These are phyloP conservation scores for Magnusiomyces tetraspermus DNA, from an alignment of 1,139 yeast genomes.

Conservation along the genomic window DNA sequence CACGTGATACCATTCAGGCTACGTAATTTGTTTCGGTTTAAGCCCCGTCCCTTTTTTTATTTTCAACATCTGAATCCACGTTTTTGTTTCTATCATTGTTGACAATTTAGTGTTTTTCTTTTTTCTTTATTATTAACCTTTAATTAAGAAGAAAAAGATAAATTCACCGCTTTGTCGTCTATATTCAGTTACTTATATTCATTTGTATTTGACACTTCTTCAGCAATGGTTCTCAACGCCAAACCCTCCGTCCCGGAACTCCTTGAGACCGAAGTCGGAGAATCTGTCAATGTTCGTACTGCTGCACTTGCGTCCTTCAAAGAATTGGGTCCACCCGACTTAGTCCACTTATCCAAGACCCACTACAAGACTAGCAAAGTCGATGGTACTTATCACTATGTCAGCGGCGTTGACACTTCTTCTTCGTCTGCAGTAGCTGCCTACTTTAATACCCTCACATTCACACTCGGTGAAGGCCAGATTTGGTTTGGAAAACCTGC, in stretches of 20 bases:
- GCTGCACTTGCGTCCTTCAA: constrained; percentile 39
- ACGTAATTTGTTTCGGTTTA: background rate
- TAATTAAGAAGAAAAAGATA: too few relatives aligned
- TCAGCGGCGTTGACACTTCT: constrained; percentile 56
- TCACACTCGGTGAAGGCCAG: constrained; percentile 52
- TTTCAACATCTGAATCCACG: background rate
- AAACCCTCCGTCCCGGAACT: constrained; percentile 22
- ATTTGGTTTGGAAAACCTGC: constrained; percentile 47
- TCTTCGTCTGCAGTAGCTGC: constrained; percentile 55
- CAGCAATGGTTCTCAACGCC: background rate
- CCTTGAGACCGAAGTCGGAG: constrained; percentile 42
- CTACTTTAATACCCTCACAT: constrained; percentile 64
- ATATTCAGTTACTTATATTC: too few relatives aligned
- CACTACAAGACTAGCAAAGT: constrained; percentile 38
- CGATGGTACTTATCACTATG: constrained; percentile 56
- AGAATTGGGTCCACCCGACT: constrained; percentile 81
- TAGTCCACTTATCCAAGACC: constrained; percentile 54
- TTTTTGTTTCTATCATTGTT: background rate
- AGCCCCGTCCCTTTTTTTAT: background rate
- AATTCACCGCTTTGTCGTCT: too few relatives aligned
- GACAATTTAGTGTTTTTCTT: too few relatives aligned
- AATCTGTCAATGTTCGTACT: constrained; percentile 43
- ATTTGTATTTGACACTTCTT: background rate
- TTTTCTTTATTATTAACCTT: too few relatives aligned
- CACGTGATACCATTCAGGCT: background rate